A percentile compares a stretch with the other conserved stretches of the same genome.
phyloP scores from a whole-genome alignment of 1,284 basidiomycete species.

The Exsudoporus floridanus region DNA sequence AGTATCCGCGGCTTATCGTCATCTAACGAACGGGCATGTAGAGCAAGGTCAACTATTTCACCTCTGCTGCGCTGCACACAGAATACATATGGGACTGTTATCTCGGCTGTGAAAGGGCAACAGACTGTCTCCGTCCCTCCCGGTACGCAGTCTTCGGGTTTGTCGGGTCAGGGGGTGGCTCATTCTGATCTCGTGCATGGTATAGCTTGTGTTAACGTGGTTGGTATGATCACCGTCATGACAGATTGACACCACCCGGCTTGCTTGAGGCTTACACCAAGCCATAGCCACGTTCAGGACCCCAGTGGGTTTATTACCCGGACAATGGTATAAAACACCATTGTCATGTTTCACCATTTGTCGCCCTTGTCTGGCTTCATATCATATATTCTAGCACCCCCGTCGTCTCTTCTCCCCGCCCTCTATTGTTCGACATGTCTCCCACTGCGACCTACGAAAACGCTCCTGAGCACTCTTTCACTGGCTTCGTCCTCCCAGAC shows the following conservation, averaged over 20 bases:
- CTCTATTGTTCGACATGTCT: constrained; percentile 21
- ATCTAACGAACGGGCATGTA: not conserved
- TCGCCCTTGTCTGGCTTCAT: constrained; percentile 7
- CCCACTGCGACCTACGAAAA: constrained; percentile 26
- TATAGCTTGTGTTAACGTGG: not conserved
- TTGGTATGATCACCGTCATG: constrained; percentile 6
- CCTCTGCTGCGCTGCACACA: not conserved
- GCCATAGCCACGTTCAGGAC: not conserved
- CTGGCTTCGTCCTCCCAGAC: constrained; percentile 62
- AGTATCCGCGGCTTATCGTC: constrained; percentile 9
- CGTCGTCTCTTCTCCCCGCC: not conserved
- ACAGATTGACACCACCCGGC: constrained; percentile 1
- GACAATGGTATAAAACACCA: constrained; percentile 28
- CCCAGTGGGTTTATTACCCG: constrained; percentile 4
- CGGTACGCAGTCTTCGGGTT: not conserved
- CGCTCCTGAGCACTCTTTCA: constrained; percentile 4
- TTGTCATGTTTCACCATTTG: constrained; percentile 22
- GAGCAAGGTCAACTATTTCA: not conserved
- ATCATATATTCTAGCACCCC: constrained; percentile 17
- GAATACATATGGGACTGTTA: not conserved
- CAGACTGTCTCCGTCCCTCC: not conserved
- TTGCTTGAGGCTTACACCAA: constrained; percentile 2
- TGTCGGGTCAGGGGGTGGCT: not conserved
- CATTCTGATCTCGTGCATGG: not conserved
- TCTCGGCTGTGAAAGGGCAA: not conserved